Base-by-base conservation (phyloP, 306 rosid genomes). In the Castanospermum australe region DNA sequence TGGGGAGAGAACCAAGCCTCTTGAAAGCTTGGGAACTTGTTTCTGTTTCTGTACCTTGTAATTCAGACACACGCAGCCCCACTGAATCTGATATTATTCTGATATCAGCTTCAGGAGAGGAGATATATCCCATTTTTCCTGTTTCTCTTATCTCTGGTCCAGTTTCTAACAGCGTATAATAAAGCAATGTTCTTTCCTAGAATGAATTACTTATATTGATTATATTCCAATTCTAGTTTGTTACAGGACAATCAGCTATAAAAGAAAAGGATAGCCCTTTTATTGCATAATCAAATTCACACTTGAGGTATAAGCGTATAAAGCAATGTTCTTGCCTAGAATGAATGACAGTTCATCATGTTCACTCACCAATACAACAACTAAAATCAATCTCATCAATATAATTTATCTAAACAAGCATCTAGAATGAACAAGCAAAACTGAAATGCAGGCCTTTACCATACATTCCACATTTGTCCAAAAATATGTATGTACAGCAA, bases 271-370 rank as follows among this genome's bases (percentile, higher is more conserved):
- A 21, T 9, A 52, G 35, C 41, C 39, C 45, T 70, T 17, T 6
- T 30, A 32, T 18, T 44, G 64, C 41, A 61, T 41, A 52, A 71
- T 15, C 65, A 72, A 44, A 52, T 82, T 71, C 24, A 71, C 67
- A 48, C 59, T 47, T 71, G n/a, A 48, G 28, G 70, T 24, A 10
- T n/a, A n/a, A n/a, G n/a, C n/a, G n/a, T n/a, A n/a, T 41, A 60
- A 52, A 41, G 20, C 52, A 33, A 4, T 8, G 6, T 6, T 64
- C 70, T 21, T 67, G 41, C 30, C 18, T 6, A 5, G 33, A 66
- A 70, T 48, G 38, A 71, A 38, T 47, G 13, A 48, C 17, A 51
- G 69, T 54, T 73, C 71, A 52, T 9, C 70, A 63, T 33, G 48
- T 68, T 38, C 73, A 60, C 67, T 41, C 67, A 57, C 28, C 35